Evolutionary conservation across 768 basidiomycete genomes (phyloP), one percentile per base, ranked within the genome.

Genomic region (Omphalotus guepiniiformis): DNA sequence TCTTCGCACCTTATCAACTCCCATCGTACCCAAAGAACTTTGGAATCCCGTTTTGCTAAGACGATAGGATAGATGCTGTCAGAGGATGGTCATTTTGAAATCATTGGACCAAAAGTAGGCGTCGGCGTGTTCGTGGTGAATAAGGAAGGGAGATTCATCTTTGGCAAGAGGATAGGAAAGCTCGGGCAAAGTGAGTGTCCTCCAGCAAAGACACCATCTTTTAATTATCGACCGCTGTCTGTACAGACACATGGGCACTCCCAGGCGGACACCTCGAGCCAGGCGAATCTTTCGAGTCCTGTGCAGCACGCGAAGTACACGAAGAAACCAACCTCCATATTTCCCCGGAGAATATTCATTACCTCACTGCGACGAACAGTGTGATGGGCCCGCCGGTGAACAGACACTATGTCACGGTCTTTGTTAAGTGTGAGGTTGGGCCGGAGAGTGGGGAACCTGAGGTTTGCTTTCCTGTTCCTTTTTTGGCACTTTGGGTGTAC

Each of bases 381-480:
- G 30, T 36, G 7, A 46, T 37, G 44, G 34, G 25, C 15, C n/a
- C n/a, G n/a, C 23, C 18, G 4, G 35, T 26, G 19, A 26, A 21
- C 9, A 46, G 38, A 37, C 44, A 46, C 15, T 46, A 37, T 16
- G 44, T 46, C n/a, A 46, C 35, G 25, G 38, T 46, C 25, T 46
- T 13, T 21, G 34, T 37, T 26, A 36, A 32, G 16, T 36, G 44
- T 19, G 35, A 46, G 44, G 37, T 45, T n/a, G 30, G 34, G 8
- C 32, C 34, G 23, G 6, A 11, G 23, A 5, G 13, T 11, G 43
- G 21, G 22, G 19, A 21, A 21, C 32, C 43, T 7, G 32, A 45
- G 21, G 43, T 35, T 15, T 35, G 43, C 22, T 4, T 15, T 45
- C 29, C 30, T 18, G 15, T 3, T 15, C 8, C 9, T 28, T 30